phyloP scores from a whole-genome alignment of 805 yeast species.

The Peterozyma toletana region DNA sequence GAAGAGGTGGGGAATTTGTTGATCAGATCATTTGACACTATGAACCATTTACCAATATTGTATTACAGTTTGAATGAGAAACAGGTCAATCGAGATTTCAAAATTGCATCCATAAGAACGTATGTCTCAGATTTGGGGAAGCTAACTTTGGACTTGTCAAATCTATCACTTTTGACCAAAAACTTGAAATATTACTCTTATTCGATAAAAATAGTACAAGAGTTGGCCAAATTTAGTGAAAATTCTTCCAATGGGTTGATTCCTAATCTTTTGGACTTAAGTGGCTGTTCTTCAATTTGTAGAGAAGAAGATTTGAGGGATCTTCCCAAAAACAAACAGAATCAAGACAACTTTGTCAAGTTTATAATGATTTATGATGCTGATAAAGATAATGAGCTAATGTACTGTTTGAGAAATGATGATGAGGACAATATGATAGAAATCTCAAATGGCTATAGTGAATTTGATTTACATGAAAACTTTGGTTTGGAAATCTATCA shows the following conservation, averaged over 20 bases:
- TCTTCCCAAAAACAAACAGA: background rate
- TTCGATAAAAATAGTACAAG: constrained; percentile 13
- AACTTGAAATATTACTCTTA: constrained; percentile 43
- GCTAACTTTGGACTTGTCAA: constrained; percentile 42
- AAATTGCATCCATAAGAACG: constrained; percentile 26
- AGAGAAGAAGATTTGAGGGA: constrained; percentile 1
- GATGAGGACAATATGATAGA: too few species aligned
- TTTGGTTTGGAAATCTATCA: constrained; percentile 24
- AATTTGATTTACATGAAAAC: too few species aligned
- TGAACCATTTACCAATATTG: constrained; percentile 45
- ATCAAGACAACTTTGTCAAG: background rate
- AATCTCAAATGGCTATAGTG: too few species aligned
- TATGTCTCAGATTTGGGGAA: constrained; percentile 42
- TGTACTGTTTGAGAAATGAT: constrained; percentile 5
- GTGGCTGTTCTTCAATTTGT: constrained; percentile 33
- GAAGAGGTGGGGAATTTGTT: constrained; percentile 39
- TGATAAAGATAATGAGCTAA: constrained; percentile 7
- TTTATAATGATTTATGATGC: constrained; percentile 5
- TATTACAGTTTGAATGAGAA: constrained; percentile 34
- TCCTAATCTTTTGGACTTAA: constrained; percentile 37
- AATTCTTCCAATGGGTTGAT: constrained; percentile 23
- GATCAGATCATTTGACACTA: constrained; percentile 51
- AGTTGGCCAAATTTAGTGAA: constrained; percentile 17
- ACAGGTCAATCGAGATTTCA: constrained; percentile 6
- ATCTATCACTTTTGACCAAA: constrained; percentile 43